Base-by-base conservation (phyloP, 2,329 filamentous ascomycete genomes). In the Paracamarosporium sp. region DNA sequence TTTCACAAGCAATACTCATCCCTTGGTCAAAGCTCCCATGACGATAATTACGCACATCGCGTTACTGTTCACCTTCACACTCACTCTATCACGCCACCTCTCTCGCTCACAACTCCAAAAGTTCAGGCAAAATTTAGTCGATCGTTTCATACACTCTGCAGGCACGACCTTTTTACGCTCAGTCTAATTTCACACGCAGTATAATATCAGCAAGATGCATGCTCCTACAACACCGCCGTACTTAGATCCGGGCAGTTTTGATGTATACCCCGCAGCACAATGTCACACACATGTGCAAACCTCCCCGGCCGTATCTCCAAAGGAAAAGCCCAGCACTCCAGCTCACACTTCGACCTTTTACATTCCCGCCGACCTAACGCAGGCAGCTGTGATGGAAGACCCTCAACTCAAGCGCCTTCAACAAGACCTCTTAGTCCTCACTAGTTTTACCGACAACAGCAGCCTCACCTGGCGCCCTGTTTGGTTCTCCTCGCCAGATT, bases 401-500 rank as follows among this genome's bases (percentile, higher is more conserved):
- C 53, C 60, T 1, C 13, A 44, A 1, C 61, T 68, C 40, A 62
- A 64, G 27, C 68, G 66, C 15, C 36, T 68, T 20, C 68, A 73
- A 48, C 59, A 64, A 47, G 70, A 73, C 27, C 65, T 74, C 33
- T 52, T 72, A 4, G 45, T 71, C 13, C 64, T 75, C 9, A 68
- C 67, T 11, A 54, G 55, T 47, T 64, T 75, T 38, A 51, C 56
- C 24, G 71, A 74, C 20, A 72, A 71, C 51, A 56, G 51, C n/a
- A 64, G 66, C 5, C 59, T 74, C 4, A 61, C 61, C 46, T 74
- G 68, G 68, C 69, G 67, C 12, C 72, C 72, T 0, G 51, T 60
- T 1, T 75, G 71, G 72, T 73, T 73, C 57, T 9, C 47, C 0
- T 40, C 62, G 22, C 50, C 24, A 1, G 22, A 12, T 1, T 55